Conservation (phyloP, 805 yeast species). For the Candida multigemmis region DNA sequence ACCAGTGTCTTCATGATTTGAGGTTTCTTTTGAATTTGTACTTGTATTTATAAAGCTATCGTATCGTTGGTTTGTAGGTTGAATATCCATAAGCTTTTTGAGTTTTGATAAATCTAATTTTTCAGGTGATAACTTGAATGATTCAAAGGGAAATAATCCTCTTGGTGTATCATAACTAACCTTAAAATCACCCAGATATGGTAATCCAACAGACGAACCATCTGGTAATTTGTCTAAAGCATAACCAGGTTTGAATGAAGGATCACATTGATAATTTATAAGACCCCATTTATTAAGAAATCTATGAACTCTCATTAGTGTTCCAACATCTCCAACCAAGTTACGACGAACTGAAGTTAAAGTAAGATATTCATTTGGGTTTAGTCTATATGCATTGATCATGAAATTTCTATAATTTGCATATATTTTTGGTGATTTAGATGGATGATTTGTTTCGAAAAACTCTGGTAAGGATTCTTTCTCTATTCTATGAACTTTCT, state of each 20-base stretch:
- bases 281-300: slow-evolving; percentile 89
- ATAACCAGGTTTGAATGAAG: slow-evolving; percentile 59
- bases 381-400: slow-evolving; percentile 78
- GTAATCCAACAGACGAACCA: slow-evolving; percentile 43
- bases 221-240: slow-evolving; percentile 41
- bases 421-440: slow-evolving; percentile 77
- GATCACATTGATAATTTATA: slow-evolving; percentile 85
- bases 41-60: slow-evolving; percentile 1
- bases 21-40: background rate
- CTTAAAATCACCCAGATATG: slow-evolving; percentile 67
- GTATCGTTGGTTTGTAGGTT: slow-evolving; percentile 3
- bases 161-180: slow-evolving; percentile 83
- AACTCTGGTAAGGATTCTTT: slow-evolving; percentile 82
- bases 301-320: slow-evolving; percentile 75
- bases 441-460: slow-evolving; percentile 61
- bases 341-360: slow-evolving; percentile 88
- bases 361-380: slow-evolving; percentile 84
- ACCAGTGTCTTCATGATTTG: background rate
- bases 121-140: slow-evolving; percentile 60
- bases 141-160: slow-evolving; percentile 86
- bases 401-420: slow-evolving; percentile 79
- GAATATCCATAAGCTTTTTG: slow-evolving; percentile 15
- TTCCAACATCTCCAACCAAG: slow-evolving; percentile 85
- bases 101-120: slow-evolving; percentile 29
- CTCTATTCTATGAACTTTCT: slow-evolving; percentile 68